Base-by-base conservation (phyloP, 768 basidiomycete species). In the Boletus reticuloceps region DNA sequence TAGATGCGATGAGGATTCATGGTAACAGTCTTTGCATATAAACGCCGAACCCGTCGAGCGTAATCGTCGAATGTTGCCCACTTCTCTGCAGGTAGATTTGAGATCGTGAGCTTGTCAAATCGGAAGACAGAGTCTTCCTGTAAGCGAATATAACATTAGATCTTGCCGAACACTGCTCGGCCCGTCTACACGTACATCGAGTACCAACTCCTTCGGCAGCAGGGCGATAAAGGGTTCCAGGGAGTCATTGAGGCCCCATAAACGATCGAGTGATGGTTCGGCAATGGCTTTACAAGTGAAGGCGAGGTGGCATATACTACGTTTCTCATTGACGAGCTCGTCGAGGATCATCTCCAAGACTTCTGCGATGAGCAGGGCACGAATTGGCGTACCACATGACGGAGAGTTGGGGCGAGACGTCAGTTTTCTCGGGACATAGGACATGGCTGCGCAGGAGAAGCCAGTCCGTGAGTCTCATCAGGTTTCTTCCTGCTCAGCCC, bases 1-100 rank as follows among this genome's bases (percentile, higher is more conserved):
- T 66, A 55, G 17, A 66, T 40, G 39, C 63, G 66, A 31, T 59
- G 63, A 9, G 66, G 65, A 32, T 43, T 59, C 65, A 57, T 67
- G 34, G 66, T 66, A 1, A 66, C 65, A 5, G 66, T 67, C 47
- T 59, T 68, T n/a, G 40, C 63, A 47, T 66, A 66, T 40, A 68
- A 42, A 53, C 52, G 57, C 11, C 66, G 55, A 36, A 60, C 55
- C 1, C 65, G 63, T 25, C 29, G 54, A 27, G 65, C 63, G 16
- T 66, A 68, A 32, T 54, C 65, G 47, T 66, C 64, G 32, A 66
- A 66, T 1, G 53, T 22, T 5, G 46, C 59, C 64, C 64, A 66
- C 16, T 54, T 59, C 22, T 62, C 51, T 2, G 31, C 31, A 36
- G 57, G 38, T 8, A 67, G 32, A 41, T 49, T 56, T 12, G 39